phyloP scores from a whole-genome alignment of 805 yeast genomes.

The Debaryomyces tyrocola region DNA sequence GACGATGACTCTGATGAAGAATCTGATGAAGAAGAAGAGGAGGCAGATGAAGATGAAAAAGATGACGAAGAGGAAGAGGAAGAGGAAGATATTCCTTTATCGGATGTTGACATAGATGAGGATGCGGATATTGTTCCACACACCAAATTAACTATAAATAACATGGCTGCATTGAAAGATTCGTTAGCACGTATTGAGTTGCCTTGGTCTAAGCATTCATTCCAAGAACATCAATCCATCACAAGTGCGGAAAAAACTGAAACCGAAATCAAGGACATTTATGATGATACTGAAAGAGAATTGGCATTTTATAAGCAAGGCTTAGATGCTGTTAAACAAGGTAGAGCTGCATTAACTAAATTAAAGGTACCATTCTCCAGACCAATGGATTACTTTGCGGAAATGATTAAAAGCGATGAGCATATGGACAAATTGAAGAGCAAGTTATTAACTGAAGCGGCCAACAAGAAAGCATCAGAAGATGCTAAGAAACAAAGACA shows the following conservation, averaged over 20 bases:
- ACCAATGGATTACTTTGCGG: constrained; percentile 96
- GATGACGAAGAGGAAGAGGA: constrained; percentile 61
- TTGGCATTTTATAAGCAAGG: constrained; percentile 94
- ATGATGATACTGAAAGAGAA: constrained; percentile 95
- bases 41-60: constrained; percentile 51
- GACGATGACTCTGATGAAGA: constrained; percentile 33
- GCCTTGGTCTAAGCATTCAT: constrained; percentile 65
- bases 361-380: constrained; percentile 85
- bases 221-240: constrained; percentile 81
- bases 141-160: constrained; percentile 86
- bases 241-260: constrained; percentile 62
- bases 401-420: constrained; percentile 96
- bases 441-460: constrained; percentile 75
- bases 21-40: constrained; percentile 35
- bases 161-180: constrained; percentile 76
- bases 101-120: constrained; percentile 89
- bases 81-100: constrained; percentile 80
- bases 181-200: constrained; percentile 65
- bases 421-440: constrained; percentile 93
- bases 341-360: constrained; percentile 62
- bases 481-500: constrained; percentile 94
- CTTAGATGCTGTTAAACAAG: constrained; percentile 75
- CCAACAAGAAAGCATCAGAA: constrained; percentile 84
- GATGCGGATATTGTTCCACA: constrained; percentile 94
- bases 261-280: constrained; percentile 74